A percentile compares a stretch with the other conserved stretches of the same genome.
Conservation (phyloP, 129 eudicot species). For the Cynara cardunculus region DNA sequence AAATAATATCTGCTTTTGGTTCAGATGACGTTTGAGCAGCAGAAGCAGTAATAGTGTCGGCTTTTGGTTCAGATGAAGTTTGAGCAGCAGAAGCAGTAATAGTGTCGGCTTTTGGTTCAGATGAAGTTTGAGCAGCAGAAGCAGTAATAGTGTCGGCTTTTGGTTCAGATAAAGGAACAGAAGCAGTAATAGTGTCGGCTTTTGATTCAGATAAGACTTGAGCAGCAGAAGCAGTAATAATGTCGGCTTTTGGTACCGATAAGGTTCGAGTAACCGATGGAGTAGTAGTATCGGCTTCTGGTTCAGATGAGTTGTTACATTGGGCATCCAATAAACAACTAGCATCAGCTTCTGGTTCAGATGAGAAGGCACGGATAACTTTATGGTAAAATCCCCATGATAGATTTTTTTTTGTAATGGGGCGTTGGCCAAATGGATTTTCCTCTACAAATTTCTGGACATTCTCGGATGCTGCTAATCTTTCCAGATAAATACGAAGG, state of each 20-base stretch:
- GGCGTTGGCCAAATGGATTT: slow-evolving; percentile 70
- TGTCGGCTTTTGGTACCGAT: neutral
- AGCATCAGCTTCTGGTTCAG: slow-evolving; percentile 16
- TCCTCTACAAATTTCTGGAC: slow-evolving; percentile 65
- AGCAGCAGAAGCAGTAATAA: neutral
- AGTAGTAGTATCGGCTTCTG: neutral
- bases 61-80: neutral
- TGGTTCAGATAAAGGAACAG: neutral
- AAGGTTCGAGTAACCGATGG: neutral
- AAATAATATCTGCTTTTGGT: neutral
- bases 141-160: neutral
- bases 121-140: neutral
- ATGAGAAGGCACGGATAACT: slow-evolving; percentile 34
- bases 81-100: neutral
- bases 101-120: neutral
- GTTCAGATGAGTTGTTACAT: slow-evolving; percentile 7
- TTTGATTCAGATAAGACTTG: neutral
- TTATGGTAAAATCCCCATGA: slow-evolving; percentile 64
- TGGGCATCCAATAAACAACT: neutral
- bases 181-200: neutral
- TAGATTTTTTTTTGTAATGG: slow-evolving; percentile 47
- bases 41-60: neutral
- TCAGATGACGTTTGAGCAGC: neutral
- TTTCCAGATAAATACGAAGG: slow-evolving; percentile 65
- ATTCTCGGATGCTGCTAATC: slow-evolving; percentile 51